Percentiles rank a stretch among this genome's conserved stretches.
Evolutionary conservation across 208 protist species (phyloP).

Genomic region (Naegleria gruberi): DNA sequence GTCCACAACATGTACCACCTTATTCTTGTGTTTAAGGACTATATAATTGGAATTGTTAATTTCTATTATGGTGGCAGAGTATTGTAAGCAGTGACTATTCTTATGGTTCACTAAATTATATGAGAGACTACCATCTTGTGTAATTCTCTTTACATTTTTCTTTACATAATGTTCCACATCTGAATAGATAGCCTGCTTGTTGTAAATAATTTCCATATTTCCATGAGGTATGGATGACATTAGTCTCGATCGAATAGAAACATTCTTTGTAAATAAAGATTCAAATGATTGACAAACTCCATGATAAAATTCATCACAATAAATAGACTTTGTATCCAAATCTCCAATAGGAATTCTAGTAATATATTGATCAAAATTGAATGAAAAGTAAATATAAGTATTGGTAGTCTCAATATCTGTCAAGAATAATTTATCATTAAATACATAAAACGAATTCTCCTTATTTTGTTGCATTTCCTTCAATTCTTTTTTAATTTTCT

Average conservation of each 20-base stretch:
- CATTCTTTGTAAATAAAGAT: background rate
- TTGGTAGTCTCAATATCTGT: background rate
- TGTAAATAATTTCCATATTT: background rate
- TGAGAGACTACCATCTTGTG: background rate
- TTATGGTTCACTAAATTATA: background rate
- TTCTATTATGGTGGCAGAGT: background rate
- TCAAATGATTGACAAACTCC: background rate
- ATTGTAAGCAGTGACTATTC: background rate
- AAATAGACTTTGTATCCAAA: background rate
- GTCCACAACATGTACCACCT: background rate
- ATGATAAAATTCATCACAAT: background rate
- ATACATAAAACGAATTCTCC: background rate
- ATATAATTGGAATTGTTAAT: background rate
- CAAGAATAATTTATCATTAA: background rate
- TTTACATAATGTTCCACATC: background rate
- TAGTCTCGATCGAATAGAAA: background rate
- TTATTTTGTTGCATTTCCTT: background rate
- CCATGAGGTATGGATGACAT: background rate
- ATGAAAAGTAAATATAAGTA: background rate
- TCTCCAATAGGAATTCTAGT: background rate
- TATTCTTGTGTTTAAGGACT: background rate
- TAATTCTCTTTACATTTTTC: background rate
- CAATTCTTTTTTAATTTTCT: background rate
- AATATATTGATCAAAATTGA: background rate
- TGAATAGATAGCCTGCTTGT: background rate